Base-by-base conservation (phyloP, 2,329 filamentous ascomycete species). In the Alternaria alternata region DNA sequence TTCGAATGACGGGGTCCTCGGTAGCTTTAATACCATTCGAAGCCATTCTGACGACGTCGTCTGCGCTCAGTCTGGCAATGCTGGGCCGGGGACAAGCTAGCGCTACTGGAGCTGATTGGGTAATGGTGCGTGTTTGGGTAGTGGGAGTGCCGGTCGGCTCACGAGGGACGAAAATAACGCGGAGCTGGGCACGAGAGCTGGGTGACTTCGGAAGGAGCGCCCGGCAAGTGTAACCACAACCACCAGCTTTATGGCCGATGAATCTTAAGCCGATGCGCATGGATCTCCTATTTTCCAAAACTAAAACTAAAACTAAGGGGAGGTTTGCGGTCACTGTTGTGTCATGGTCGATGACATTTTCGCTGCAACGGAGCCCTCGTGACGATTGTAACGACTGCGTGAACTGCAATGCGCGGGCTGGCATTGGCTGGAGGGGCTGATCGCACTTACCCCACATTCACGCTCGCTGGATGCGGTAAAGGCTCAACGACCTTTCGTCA, bases 21-120 rank as follows among this genome's bases (percentile, higher is more conserved):
- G 65, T 54, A 44, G 61, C 76, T 79, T 79, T 79, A 79, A 73
- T 76, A 78, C 70, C 59, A 69, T 60, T 51, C 60, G 64, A 69
- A 53, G 57, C 63, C 67, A 76, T 75, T 62, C 70, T 75, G 65
- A 73, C 72, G 68, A 73, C 67, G 69, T 66, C 61, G 61, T 60
- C 65, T 61, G 59, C 57, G 49, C 59, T 64, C 61, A 63, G 63
- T 62, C 53, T 66, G 61, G 68, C 64, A 55, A 63, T 66, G 41
- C 53, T 52, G 70, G 64, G 51, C 62, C 71, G 70, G 67, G 65
- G 54, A 61, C 64, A 57, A 63, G 62, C 64, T 70, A 65, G 63
- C 59, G 61, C 57, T 62, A 22, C 18, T 41, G 51, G 30, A 32
- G 54, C 28, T 74, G 72, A 75, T 75, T 75, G 73, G 73, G 52